Evolutionary conservation across 495 filamentous ascomycete genomes (phyloP), one percentile per base, ranked within the genome.

Genomic region (Xylaria venustula): DNA sequence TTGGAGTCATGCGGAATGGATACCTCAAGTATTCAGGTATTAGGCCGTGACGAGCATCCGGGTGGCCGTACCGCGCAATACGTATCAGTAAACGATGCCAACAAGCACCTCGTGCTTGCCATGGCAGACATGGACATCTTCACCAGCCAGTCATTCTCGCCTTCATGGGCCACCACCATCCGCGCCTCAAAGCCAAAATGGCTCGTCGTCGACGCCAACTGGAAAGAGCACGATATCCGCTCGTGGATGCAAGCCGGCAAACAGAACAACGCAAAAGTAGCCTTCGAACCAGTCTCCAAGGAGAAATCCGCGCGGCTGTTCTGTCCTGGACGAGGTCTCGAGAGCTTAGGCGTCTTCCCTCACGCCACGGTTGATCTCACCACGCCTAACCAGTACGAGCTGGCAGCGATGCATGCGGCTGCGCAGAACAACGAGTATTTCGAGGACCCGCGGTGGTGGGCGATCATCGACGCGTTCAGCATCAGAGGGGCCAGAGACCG

Each of bases 71-170:
- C 94, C 2, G 90, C 92, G 6, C 91, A 96, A 69, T 98, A 98
- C 68, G 83, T 98, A 2, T 87, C 92, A 17, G 78, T 97, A 66
- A 98, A 98, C 73, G 90, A 93, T 68, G 77, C 75, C 1, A 83
- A 88, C 25, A 94, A 93, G 66, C 87, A 92, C 58, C 82, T 98
- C 9, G 79, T 90, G 2, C 69, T 96, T 45, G 93, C 91, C 52
- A 95, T 97, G 89, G 91, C 94, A 17, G 94, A 98, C 70, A 97
- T 98, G 91, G 79, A 77, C 51, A 94, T 98, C 68, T 80, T 97
- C 60, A 86, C 91, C 52, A 72, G 62, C 6, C 72, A 79, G 41
- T 73, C 71, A 3, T 80, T 79, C 66, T 71, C 79, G 0, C 67
- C 60, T 62, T 82, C 74, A 67, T 91, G 88, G 88, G 81, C 83